Base-by-base conservation (phyloP, 306 rosid genomes). In the Quercus suber region DNA sequence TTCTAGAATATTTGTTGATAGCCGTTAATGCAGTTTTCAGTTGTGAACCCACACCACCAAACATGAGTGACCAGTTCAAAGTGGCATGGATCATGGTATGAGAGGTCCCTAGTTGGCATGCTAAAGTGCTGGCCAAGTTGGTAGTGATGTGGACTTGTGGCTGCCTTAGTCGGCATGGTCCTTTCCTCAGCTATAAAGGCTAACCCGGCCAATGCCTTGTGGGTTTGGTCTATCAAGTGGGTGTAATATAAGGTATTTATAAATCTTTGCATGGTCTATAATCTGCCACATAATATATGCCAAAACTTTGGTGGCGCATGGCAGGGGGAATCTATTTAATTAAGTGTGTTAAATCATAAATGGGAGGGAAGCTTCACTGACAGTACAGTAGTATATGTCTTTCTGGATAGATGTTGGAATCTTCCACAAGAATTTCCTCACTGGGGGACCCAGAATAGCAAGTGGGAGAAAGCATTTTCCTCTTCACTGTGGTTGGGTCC, bases 1-100 rank as follows among this genome's bases (percentile, higher is more conserved):
- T 41, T 28, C 0, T 3, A 51, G 67, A 55, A 73, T 51, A 82
- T 81, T 19, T 20, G 51, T 71, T 18, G 21, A 37, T 7, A 73
- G 45, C 67, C n/a, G 86, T 86, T 82, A 73, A 45, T 71, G 82
- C 87, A 64, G 85, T 84, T 86, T 82, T 79, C 83, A 37, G 90
- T 80, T 65, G 76, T 8, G 71, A 67, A 52, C 52, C 78, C 63
- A 78, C 18, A 45, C 33, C 53, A 49, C 53, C 15, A 49, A 13
- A 10, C 53, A 12, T 12, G 53, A 49, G 5, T 49, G 45, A 41
- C 45, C 45, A 41, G 45, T 41, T 41, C 45, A 41, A 8, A 41
- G 45, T 2, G 45, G 45, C 53, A 18, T 28, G 33, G 43, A 71
- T 33, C 1, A 1, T 10, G 78, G 76, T 55, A 73, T 74, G 31